These are phyloP conservation scores for Aspergillus sp. DNA, from an alignment of 2,329 filamentous ascomycete species.

Conservation along the genomic window DNA sequence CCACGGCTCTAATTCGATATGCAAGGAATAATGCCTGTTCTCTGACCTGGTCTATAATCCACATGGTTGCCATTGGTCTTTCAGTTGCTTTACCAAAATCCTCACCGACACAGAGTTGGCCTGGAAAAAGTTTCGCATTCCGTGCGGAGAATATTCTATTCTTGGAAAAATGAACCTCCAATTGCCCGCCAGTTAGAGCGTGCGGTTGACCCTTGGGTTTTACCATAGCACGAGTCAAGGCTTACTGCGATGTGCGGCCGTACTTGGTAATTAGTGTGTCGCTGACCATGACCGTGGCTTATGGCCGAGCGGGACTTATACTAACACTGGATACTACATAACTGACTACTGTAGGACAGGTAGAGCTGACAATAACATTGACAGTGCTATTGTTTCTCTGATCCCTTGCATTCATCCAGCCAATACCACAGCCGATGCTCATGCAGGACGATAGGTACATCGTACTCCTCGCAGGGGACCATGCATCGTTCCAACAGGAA, in stretches of 20 bases:
- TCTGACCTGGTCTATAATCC: slow-evolving; percentile 1
- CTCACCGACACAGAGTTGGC: slow-evolving; percentile 8
- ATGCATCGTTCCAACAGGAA: not conserved
- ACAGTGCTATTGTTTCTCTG: not conserved
- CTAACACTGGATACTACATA: not conserved
- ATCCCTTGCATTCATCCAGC: not conserved
- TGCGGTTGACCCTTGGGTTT: not conserved
- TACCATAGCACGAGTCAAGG: not conserved
- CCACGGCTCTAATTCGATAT: slow-evolving; percentile 3
- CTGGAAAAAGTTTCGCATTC: slow-evolving; percentile 2
- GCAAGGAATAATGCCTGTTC: slow-evolving; percentile 1
- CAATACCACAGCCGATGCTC: not conserved
- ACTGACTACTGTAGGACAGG: not conserved
- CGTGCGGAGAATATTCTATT: slow-evolving; percentile 10
- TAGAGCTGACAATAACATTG: not conserved
- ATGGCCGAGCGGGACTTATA: not conserved
- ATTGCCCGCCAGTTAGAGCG: slow-evolving; percentile 1
- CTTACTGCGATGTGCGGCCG: too few species aligned
- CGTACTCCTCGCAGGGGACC: not conserved
- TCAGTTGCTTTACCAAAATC: not conserved
- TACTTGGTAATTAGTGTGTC: too few species aligned
- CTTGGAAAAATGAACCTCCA: slow-evolving; percentile 2
- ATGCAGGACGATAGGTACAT: not conserved
- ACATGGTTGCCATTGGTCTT: not conserved
- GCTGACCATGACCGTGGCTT: not conserved